Base-by-base conservation (phyloP, 352 stramenopile species). In the Globisporangium paroecandrum region DNA sequence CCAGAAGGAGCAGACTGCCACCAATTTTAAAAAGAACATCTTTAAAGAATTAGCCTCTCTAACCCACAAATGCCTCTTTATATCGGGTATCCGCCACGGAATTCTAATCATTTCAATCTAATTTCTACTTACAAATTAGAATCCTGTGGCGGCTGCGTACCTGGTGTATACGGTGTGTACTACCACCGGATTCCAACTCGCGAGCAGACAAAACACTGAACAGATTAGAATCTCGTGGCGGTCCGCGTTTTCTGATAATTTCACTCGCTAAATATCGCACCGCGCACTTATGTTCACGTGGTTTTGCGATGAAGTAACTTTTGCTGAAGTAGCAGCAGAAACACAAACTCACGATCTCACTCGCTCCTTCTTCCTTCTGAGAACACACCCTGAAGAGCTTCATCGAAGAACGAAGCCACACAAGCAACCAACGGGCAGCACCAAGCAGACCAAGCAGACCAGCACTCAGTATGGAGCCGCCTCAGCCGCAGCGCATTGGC, bases 401-500 rank as follows among this genome's bases (percentile, higher is more conserved):
- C 43, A 22, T 49, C 43, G 43, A 51, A 47, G 41, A 51, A 46
- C 43, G 43, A 51, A 51, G 43, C 43, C 43, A 22, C 4, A 22
- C 18, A 22, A 20, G 18, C 38, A 46, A 6, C 18, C 36, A 10
- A 1, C 32, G 7, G 1, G 12, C 12, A 46, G 12, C 60, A 51
- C 22, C 58, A 59, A 36, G 54, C 54, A 61, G 10, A 9, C 9
- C 10, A n/a, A 10, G 53, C n/a, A 47, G 32, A 36, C 13, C 15
- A 47, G 27, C 22, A 18, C 34, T 18, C 12, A 24, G 32, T 4
- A 49, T 57, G 56, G 36, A 36, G 29, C 15, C 58, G 25, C 56
- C 57, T 22, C 62, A 68, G 25, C 56, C 57, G 20, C 62, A 68
- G 47, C 34, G 29, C 12, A 43, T 5, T 8, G 58, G 36, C 4